A percentile compares a stretch with the other conserved stretches of the same genome.
These are phyloP conservation scores for Tricholoma matsutake DNA, from an alignment of 768 basidiomycete species.

Conservation along the genomic window DNA sequence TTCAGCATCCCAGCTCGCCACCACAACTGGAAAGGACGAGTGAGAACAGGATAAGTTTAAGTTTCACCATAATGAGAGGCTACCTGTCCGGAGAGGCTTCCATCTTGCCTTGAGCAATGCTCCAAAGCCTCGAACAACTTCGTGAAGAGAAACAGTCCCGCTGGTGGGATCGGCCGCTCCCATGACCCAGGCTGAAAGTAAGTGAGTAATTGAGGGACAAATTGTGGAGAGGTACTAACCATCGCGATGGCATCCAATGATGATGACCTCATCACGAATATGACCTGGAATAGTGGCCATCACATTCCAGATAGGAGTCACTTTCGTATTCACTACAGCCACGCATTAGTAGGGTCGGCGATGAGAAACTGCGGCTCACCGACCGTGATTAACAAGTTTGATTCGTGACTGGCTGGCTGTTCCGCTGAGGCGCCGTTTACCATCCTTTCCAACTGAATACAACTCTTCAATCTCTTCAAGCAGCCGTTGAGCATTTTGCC, in stretches of 20 bases:
- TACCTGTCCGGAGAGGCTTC: constrained; percentile 73
- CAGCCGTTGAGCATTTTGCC: constrained; percentile 73
- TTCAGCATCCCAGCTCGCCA: constrained; percentile 78
- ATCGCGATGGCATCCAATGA: constrained; percentile 89
- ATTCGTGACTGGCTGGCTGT: constrained; percentile 45
- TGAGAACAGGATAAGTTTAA: neutral
- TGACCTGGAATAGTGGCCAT: constrained; percentile 83
- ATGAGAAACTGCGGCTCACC: neutral
- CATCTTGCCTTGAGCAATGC: constrained; percentile 66
- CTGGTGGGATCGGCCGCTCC: constrained; percentile 80
- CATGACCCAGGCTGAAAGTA: constrained; percentile 61
- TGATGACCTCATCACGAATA: constrained; percentile 79
- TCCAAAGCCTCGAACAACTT: constrained; percentile 76
- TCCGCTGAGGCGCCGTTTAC: constrained; percentile 42
- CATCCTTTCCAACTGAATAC: constrained; percentile 23
- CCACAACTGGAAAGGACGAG: constrained; percentile 38
- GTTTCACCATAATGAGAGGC: neutral
- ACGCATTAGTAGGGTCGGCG: neutral
- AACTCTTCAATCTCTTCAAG: constrained; percentile 52
- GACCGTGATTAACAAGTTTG: constrained; percentile 56
- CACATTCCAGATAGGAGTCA: constrained; percentile 90
- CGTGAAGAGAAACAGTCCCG: constrained; percentile 75
- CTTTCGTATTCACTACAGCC: constrained; percentile 61
- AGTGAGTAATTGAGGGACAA: neutral
- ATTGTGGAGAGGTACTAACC: constrained; percentile 39